Conservation (phyloP, 768 basidiomycete species). For the Butyriboletus loyo region DNA sequence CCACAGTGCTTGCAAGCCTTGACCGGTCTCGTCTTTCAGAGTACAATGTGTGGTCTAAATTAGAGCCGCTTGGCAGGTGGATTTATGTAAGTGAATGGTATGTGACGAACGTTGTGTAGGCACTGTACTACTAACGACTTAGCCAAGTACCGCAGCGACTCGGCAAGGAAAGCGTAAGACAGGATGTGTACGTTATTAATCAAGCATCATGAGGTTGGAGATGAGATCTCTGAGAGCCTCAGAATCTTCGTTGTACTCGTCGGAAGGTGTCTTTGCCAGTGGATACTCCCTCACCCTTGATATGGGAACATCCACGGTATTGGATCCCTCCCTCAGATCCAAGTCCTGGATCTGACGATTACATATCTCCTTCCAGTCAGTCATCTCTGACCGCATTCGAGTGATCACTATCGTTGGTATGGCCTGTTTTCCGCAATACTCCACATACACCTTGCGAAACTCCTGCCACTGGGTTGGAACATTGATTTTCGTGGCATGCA, state of each 20-base stretch:
- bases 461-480: conserved; percentile 14
- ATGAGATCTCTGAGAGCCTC: conserved; percentile 14
- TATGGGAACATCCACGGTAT: conserved; percentile 1
- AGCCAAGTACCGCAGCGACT: neutral
- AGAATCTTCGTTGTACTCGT: conserved; percentile 16
- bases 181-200: neutral
- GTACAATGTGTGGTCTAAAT: neutral
- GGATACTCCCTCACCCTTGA: conserved; percentile 12
- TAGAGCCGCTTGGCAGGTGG: too few species aligned
- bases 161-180: neutral
- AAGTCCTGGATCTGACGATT: conserved; percentile 9
- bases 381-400: neutral
- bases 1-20: neutral
- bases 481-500: conserved; percentile 20
- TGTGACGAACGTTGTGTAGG: neutral
- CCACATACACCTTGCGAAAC: conserved; percentile 24
- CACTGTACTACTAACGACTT: neutral
- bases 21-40: too few species aligned
- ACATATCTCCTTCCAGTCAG: conserved; percentile 14
- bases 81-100: neutral
- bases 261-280: neutral
- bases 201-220: neutral
- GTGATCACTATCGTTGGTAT: conserved; percentile 22
- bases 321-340: conserved; percentile 1
- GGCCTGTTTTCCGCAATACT: conserved; percentile 20